These are phyloP conservation scores for Cucumis cinereus DNA, from an alignment of 306 rosid species.

Conservation along the genomic window DNA sequence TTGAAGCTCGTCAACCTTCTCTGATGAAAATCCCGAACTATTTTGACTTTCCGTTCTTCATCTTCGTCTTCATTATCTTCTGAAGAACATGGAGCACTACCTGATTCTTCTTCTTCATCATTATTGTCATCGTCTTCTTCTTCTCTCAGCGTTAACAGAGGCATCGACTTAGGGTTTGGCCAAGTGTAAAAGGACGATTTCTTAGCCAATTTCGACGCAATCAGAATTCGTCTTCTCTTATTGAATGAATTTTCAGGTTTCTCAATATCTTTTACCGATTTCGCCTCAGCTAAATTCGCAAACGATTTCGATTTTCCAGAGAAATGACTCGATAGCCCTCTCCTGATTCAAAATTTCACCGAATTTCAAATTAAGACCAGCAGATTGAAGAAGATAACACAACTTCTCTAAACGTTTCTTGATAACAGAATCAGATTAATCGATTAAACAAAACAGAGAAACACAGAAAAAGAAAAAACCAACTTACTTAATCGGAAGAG, in stretches of 20 bases:
- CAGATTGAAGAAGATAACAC: background rate
- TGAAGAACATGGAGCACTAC: background rate
- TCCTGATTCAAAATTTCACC: conserved; percentile 26
- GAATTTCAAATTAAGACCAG: background rate
- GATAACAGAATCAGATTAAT: background rate
- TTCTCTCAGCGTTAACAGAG: conserved; percentile 56
- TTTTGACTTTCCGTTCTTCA: background rate
- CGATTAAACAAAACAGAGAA: background rate
- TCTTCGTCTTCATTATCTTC: background rate
- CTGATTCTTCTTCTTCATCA: background rate
- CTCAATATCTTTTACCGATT: conserved; percentile 32
- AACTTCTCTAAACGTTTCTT: background rate
- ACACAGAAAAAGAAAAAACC: background rate
- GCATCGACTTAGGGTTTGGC: conserved; percentile 81
- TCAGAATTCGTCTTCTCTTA: conserved; percentile 60
- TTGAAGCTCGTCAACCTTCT: conserved; percentile 49
- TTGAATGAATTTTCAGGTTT: conserved; percentile 73
- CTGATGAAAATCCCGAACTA: conserved; percentile 9
- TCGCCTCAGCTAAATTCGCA: conserved; percentile 48
- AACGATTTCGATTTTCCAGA: conserved; percentile 89
- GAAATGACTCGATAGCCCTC: conserved; percentile 73
- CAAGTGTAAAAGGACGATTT: conserved; percentile 50
- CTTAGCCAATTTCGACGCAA: conserved; percentile 56
- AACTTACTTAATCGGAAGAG: conserved; percentile 84
- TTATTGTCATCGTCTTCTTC: conserved; percentile 13